phyloP scores from a whole-genome alignment of 176 grass and related monocot genomes.

The Carex kokanica region DNA sequence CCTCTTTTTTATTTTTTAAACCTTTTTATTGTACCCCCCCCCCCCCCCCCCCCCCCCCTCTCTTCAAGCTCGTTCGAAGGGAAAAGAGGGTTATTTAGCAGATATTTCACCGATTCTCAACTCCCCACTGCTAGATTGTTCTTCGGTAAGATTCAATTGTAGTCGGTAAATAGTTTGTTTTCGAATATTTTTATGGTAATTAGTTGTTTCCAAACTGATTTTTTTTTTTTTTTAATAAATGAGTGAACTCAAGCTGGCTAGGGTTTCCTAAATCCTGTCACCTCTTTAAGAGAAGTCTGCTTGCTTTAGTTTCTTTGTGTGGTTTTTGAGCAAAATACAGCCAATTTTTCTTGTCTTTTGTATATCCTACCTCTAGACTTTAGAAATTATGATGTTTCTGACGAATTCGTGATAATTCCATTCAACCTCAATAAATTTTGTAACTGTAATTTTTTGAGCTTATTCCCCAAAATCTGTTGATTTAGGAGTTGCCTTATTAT shows the following conservation, averaged over 20 bases:
- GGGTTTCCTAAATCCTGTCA: conserved; percentile 8
- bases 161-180: not conserved
- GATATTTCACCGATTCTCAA: not conserved
- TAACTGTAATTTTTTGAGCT: not conserved
- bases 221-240: not conserved
- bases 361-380: not conserved
- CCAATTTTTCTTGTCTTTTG: not conserved
- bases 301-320: not conserved
- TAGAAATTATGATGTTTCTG: conserved; percentile 8
- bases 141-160: not conserved
- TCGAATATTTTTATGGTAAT: not conserved
- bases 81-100: not conserved
- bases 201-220: not conserved
- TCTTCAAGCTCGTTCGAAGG: not conserved
- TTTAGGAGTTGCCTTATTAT: not conserved
- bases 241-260: not conserved
- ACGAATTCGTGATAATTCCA: not conserved
- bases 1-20: conserved; percentile 8
- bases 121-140: not conserved
- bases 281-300: not conserved
- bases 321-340: not conserved
- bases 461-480: not conserved
- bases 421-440: not conserved
- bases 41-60: too few species aligned
- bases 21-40: not conserved